These are phyloP conservation scores for Botryotinia convoluta DNA, from an alignment of 2,329 filamentous ascomycete genomes.

Conservation along the genomic window DNA sequence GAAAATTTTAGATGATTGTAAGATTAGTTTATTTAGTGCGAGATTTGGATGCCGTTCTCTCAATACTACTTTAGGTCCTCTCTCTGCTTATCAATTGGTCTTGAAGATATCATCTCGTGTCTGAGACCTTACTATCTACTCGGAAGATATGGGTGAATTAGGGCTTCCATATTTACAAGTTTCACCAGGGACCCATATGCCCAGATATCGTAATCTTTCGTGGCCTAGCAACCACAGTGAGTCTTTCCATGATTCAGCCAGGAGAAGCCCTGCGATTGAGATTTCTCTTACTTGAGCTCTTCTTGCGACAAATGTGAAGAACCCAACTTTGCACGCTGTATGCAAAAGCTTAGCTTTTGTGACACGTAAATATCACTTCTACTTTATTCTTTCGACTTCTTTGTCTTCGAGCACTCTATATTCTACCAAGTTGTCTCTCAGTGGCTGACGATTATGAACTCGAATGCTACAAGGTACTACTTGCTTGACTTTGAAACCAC, in stretches of 20 bases:
- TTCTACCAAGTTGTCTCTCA: background rate
- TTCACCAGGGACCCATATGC: background rate
- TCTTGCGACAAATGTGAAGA: background rate
- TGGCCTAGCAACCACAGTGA: background rate
- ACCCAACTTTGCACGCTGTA: background rate
- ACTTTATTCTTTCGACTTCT: background rate
- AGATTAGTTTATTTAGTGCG: too few species aligned
- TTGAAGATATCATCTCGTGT: background rate
- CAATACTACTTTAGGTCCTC: background rate
- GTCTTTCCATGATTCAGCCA: background rate
- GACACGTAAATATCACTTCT: background rate
- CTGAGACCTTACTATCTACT: background rate
- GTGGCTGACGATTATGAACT: background rate
- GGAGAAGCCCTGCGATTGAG: background rate
- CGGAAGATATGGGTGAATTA: background rate
- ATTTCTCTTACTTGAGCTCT: background rate
- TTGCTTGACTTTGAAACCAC: background rate
- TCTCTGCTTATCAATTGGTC: background rate
- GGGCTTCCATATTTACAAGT: background rate
- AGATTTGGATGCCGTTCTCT: background rate
- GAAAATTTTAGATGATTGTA: background rate
- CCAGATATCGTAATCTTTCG: background rate
- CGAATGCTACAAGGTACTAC: background rate
- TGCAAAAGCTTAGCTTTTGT: background rate
- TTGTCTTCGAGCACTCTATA: background rate